Conservation (phyloP, 768 basidiomycete species). For the Gloeostereum incarnatum region DNA sequence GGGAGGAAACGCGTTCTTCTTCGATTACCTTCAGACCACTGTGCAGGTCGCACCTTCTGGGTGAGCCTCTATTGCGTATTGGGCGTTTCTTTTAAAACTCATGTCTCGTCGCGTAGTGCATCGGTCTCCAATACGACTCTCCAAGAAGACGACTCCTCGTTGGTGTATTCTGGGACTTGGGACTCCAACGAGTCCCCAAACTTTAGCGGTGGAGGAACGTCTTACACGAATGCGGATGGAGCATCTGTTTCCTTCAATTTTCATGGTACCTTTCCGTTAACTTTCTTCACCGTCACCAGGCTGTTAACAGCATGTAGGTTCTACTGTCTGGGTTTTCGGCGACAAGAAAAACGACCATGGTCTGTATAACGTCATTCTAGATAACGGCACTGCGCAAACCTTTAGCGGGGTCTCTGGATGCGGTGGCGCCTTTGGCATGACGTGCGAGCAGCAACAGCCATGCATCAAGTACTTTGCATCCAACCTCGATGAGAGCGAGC, state of each 20-base stretch:
- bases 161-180: constrained; percentile 33
- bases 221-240: constrained; percentile 30
- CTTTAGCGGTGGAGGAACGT: constrained; percentile 35
- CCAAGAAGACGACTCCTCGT: constrained; percentile 26
- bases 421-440: constrained; percentile 32
- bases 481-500: constrained; percentile 26
- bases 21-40: constrained; percentile 31
- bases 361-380: constrained; percentile 29
- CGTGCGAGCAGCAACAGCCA: constrained; percentile 36
- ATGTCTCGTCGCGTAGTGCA: constrained; percentile 17
- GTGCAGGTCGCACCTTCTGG: constrained; percentile 35
- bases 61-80: constrained; percentile 17
- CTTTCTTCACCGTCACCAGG: not conserved
- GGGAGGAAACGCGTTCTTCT: constrained; percentile 26
- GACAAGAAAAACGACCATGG: constrained; percentile 44
- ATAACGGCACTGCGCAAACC: constrained; percentile 21
- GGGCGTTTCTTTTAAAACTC: no score
- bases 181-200: constrained; percentile 29
- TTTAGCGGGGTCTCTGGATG: constrained; percentile 35
- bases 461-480: constrained; percentile 32
- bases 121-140: constrained; percentile 29
- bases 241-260: constrained; percentile 31
- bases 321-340: constrained; percentile 34
- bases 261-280: constrained; percentile 18
- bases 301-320: constrained; percentile 17